Conservation (phyloP, 495 filamentous ascomycete genomes). For the Hapsidospora chrysogenum region DNA sequence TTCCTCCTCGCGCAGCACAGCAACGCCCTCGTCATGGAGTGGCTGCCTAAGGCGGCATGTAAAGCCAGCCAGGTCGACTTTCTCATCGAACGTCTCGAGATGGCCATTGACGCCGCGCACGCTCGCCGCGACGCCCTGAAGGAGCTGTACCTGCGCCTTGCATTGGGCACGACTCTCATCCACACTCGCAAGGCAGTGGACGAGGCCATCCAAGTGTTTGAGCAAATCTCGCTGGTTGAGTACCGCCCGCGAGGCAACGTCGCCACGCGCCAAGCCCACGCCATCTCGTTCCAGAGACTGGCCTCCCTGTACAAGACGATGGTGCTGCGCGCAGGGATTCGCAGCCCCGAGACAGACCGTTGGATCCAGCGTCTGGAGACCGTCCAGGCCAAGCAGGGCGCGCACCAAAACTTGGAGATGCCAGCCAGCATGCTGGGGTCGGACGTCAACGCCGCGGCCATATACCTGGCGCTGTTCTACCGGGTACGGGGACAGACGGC, state of each 20-base stretch:
- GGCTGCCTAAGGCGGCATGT: constrained; percentile 3
- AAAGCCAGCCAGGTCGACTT: not conserved
- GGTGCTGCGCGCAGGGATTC: not conserved
- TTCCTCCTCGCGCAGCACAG: not conserved
- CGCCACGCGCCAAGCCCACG: not conserved
- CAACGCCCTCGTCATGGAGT: constrained; percentile 1
- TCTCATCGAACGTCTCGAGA: not conserved
- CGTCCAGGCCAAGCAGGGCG: constrained; percentile 1
- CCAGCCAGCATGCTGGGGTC: constrained; percentile 1
- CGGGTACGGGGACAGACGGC: not conserved
- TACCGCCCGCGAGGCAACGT: constrained; percentile 3
- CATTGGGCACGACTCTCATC: not conserved
- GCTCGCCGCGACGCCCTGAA: not conserved
- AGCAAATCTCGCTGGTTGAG: constrained; percentile 2
- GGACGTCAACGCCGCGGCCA: constrained; percentile 1
- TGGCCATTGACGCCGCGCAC: constrained; percentile 1
- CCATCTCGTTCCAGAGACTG: constrained; percentile 1
- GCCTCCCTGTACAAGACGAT: constrained; percentile 1
- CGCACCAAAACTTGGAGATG: constrained; percentile 2
- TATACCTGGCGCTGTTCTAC: constrained; percentile 3
- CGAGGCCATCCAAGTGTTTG: not conserved
- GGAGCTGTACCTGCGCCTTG: constrained; percentile 2
- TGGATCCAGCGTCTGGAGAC: constrained; percentile 2
- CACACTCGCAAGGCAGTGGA: not conserved
- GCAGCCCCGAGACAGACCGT: not conserved